Conservation (phyloP, 2,329 filamentous ascomycete genomes). For the Dothideomycetes sp. region DNA sequence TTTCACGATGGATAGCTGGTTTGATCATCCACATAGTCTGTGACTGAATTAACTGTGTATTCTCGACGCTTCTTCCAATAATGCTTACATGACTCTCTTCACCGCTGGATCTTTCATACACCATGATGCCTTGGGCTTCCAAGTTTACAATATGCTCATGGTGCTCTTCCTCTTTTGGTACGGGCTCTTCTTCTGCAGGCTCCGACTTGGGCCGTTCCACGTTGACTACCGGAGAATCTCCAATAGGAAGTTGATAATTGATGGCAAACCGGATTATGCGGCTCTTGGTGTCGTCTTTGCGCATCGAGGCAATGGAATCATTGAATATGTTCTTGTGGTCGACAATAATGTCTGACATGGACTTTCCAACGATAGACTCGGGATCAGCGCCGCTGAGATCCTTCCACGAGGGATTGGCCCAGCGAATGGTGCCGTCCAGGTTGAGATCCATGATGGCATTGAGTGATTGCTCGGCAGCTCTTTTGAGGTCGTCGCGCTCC, state of each 20-base stretch:
- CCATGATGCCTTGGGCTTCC: slow-evolving; percentile 96
- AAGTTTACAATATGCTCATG: slow-evolving; percentile 56
- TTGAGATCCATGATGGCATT: slow-evolving; percentile 95
- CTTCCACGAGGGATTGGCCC: slow-evolving; percentile 93
- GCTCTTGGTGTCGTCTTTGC: slow-evolving; percentile 85
- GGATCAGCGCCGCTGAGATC: slow-evolving; percentile 79
- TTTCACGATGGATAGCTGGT: slow-evolving; percentile 79
- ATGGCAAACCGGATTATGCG: slow-evolving; percentile 78
- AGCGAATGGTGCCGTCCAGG: slow-evolving; percentile 81
- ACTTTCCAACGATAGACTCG: slow-evolving; percentile 62
- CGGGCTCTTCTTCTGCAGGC: slow-evolving; percentile 13
- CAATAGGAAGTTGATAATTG: slow-evolving; percentile 34
- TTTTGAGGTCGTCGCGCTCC: slow-evolving; percentile 85
- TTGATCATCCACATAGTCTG: slow-evolving; percentile 99
- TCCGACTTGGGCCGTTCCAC: slow-evolving; percentile 2
- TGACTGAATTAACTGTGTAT: slow-evolving; percentile 20
- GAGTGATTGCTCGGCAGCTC: slow-evolving; percentile 90
- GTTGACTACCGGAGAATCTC: neutral
- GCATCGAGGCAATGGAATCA: slow-evolving; percentile 78
- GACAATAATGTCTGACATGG: slow-evolving; percentile 71
- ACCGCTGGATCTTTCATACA: slow-evolving; percentile 80
- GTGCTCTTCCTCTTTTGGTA: slow-evolving; percentile 24
- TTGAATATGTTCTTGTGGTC: slow-evolving; percentile 73
- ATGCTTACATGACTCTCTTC: slow-evolving; percentile 72
- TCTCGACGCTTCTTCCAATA: slow-evolving; percentile 47